Evolutionary conservation across 2,329 filamentous ascomycete genomes (phyloP).

Genomic region (Fusarium longipes): DNA sequence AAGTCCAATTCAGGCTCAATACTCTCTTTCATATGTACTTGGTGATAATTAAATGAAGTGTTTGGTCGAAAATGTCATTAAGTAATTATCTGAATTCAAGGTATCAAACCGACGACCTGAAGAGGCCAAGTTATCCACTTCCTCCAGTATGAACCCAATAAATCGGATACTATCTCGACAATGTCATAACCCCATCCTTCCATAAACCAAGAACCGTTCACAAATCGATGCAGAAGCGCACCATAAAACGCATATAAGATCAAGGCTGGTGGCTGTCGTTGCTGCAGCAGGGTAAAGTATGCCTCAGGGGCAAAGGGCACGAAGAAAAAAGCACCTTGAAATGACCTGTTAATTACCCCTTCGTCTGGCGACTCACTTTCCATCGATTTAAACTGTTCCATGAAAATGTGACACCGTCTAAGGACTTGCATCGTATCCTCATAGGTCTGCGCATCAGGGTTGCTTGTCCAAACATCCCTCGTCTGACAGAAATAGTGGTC

Average conservation of each 20-base stretch:
- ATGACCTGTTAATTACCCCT: not conserved
- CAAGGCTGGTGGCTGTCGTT: constrained; percentile 6
- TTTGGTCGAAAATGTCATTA: too few species aligned
- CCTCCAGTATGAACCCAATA: constrained; percentile 11
- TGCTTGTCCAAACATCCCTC: not conserved
- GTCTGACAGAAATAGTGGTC: not conserved
- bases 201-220: constrained; percentile 11
- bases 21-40: too few species aligned
- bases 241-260: constrained; percentile 9
- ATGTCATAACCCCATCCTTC: constrained; percentile 21
- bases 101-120: not conserved
- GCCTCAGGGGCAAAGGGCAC: not conserved
- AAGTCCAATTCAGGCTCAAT: too few species aligned
- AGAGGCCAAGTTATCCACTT: constrained; percentile 19
- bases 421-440: not conserved
- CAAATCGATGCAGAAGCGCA: not conserved
- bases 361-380: rapidly evolving
- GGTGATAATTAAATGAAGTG: too few species aligned
- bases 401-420: constrained; percentile 6
- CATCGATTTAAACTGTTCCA: not conserved
- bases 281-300: constrained; percentile 1
- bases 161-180: not conserved
- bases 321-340: constrained; percentile 1
- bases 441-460: not conserved
- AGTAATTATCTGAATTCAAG: too few species aligned